Evolutionary conservation across 2,329 filamentous ascomycete genomes (phyloP), one percentile per base, ranked within the genome.

Genomic region (Aspergillus hortae): DNA sequence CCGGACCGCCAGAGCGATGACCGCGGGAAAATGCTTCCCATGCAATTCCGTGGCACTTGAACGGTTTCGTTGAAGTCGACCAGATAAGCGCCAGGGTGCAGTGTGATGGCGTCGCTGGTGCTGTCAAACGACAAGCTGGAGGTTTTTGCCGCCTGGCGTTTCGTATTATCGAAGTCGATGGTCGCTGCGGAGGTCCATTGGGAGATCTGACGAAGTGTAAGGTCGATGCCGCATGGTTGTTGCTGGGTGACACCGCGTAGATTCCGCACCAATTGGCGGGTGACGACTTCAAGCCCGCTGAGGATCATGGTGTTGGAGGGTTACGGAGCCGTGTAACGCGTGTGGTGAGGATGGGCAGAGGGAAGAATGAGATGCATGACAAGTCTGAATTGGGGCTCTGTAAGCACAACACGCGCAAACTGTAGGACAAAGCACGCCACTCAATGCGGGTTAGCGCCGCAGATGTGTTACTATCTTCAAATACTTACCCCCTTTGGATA

Each of bases 1-100:
- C 74, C 73, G 11, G 70, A 74, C 2, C 74, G 59, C 54, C 66
- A 77, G 2, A 77, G 59, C 2, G 73, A 76, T 11, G 65, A 69
- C 21, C 74, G 56, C 1, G 66, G 60, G 10, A 72, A 72, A 3
- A 77, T 51, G 35, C 64, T 64, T 0, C 64, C 74, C 74, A 76
- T 76, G 48, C 61, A 60, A 55, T 74, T 60, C 0, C 64, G 61
- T 11, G 73, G 74, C 17, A 76, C 63, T 3, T 62, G 48, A 17
- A 76, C 68, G 0, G 58, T 66, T 53, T 77, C 74, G 45, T 75
- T 75, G 60, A 76, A 64, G 10, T 63, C 58, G 6, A 63, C 36
- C 6, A 61, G 38, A 48, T 76, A 76, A 1, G 68, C 57, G 1
- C 27, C 27, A 2, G 27, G 27, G 14, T 17, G 35, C 35, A 38